phyloP scores from a whole-genome alignment of 2,329 filamentous ascomycete species.

The Rhinocladiella similis region DNA sequence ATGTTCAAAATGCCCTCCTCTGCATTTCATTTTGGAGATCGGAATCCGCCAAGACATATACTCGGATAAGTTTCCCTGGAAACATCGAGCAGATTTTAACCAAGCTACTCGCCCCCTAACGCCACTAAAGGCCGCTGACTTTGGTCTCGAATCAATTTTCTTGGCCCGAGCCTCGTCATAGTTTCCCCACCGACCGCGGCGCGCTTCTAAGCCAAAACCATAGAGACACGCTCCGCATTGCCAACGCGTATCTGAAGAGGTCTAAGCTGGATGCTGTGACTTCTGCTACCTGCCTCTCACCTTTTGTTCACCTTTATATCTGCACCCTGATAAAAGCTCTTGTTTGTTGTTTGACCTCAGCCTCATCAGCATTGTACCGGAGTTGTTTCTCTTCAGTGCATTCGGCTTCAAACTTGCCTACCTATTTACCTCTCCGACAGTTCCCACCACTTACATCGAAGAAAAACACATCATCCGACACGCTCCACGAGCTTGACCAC shows the following conservation, averaged over 20 bases:
- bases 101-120: too few species aligned
- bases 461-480: not conserved
- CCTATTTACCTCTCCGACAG: not conserved
- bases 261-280: not conserved
- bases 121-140: too few species aligned
- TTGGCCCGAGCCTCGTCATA: not conserved
- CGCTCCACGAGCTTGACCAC: not conserved
- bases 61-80: slow-evolving; percentile 14
- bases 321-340: not conserved
- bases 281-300: not conserved
- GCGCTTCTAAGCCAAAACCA: not conserved
- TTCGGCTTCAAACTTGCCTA: not conserved
- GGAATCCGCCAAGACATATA: slow-evolving; percentile 11
- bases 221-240: not conserved
- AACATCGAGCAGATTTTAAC: not conserved
- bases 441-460: not conserved
- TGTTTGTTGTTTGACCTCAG: not conserved
- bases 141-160: not conserved
- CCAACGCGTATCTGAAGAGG: not conserved
- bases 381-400: not conserved
- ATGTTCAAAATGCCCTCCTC: slow-evolving; percentile 7
- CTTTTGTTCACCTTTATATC: slow-evolving; percentile 1
- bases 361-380: slow-evolving; percentile 8
- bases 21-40: slow-evolving; percentile 3
- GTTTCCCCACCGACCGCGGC: not conserved